phyloP scores from a whole-genome alignment of 805 yeast genomes.

The Blastobotrys parvus region DNA sequence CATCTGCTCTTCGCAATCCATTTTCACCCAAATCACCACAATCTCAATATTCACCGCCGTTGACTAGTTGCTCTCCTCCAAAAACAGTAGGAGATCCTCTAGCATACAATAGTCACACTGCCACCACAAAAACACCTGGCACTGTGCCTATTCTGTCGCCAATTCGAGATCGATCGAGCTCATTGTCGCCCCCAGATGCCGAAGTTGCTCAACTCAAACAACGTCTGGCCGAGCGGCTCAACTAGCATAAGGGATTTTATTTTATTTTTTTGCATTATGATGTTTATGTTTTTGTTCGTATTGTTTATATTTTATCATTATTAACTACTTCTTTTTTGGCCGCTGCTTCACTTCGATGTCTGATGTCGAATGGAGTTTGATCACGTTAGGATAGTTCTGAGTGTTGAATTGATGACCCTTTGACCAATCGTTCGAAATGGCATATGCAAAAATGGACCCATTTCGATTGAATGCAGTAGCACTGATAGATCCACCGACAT shows the following conservation, averaged over 20 bases:
- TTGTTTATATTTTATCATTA: too few species aligned
- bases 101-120: not conserved
- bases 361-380: constrained; percentile 74
- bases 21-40: too few species aligned
- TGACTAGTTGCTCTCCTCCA: not conserved
- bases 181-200: not conserved
- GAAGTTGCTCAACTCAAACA: not conserved
- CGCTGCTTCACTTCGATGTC: constrained; percentile 70
- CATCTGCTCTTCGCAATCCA: constrained; percentile 1
- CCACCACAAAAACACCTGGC: constrained; percentile 1
- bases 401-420: constrained; percentile 68
- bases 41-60: constrained; percentile 1
- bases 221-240: not conserved
- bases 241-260: not conserved
- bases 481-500: constrained; percentile 53
- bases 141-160: constrained; percentile 5
- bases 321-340: constrained; percentile 12
- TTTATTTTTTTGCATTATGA: not conserved
- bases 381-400: constrained; percentile 62
- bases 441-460: constrained; percentile 84
- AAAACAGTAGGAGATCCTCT: not conserved
- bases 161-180: not conserved
- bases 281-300: not conserved
- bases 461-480: constrained; percentile 72
- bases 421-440: constrained; percentile 91